A percentile compares a stretch with the other conserved stretches of the same genome.
phyloP scores from a whole-genome alignment of 768 basidiomycete species.

The Hygrocybe coccinea region DNA sequence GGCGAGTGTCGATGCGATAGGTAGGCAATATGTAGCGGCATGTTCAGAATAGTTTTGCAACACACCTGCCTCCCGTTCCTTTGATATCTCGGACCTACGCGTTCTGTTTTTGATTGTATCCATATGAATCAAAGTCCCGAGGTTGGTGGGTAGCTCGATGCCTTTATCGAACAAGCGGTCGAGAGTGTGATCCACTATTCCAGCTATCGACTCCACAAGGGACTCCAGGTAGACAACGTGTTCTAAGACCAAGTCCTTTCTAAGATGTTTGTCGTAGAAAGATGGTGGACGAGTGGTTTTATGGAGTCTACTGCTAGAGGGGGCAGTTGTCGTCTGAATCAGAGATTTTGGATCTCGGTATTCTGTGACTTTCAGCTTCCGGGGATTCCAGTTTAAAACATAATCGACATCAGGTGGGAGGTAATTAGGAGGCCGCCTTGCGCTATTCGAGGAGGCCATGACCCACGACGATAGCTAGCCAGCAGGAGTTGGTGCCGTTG shows the following conservation, averaged over 20 bases:
- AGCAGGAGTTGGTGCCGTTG: no score
- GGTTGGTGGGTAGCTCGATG: not conserved
- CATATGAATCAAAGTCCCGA: not conserved
- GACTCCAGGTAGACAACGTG: not conserved
- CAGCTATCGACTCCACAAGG: not conserved
- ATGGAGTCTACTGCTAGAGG: not conserved
- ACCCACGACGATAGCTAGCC: no score
- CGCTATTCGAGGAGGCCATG: no score
- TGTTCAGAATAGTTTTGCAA: not conserved
- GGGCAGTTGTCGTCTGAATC: not conserved
- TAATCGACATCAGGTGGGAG: no score
- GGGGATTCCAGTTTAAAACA: no score
- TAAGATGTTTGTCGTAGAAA: not conserved
- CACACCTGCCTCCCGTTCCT: not conserved
- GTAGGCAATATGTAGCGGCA: not conserved
- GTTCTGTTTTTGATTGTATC: not conserved
- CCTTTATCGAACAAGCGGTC: not conserved
- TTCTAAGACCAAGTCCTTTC: not conserved
- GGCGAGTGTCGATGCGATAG: constrained; percentile 4
- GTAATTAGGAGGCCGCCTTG: no score
- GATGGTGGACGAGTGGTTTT: constrained; percentile 9
- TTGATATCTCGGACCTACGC: not conserved
- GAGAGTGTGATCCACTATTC: not conserved
- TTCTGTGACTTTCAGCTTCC: not conserved
- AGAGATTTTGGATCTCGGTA: not conserved